A percentile compares a stretch with the other conserved stretches of the same genome.
Evolutionary conservation across 192 early-diverging fungal genomes (phyloP).

Genomic region (Coemansia sp.): DNA sequence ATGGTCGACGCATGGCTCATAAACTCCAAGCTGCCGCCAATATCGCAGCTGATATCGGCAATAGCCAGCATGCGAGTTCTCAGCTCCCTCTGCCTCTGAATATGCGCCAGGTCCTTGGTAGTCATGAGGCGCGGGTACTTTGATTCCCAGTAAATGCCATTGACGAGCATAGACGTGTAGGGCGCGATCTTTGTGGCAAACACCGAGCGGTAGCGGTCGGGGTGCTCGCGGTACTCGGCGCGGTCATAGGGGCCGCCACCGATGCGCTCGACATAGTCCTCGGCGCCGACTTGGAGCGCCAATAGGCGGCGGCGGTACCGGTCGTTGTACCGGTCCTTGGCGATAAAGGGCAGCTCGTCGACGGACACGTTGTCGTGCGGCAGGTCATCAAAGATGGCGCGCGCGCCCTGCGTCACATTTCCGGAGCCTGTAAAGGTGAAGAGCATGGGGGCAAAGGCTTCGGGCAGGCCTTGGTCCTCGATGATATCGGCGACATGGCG

Average conservation of each 20-base stretch:
- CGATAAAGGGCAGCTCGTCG: slow-evolving; percentile 65
- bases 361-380: slow-evolving; percentile 89
- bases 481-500: slow-evolving; percentile 78
- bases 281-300: slow-evolving; percentile 71
- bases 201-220: slow-evolving; percentile 74
- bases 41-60: slow-evolving; percentile 95
- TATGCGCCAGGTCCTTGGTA: slow-evolving; percentile 73
- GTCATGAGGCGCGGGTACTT: slow-evolving; percentile 88
- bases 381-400: slow-evolving; percentile 87
- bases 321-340: slow-evolving; percentile 61
- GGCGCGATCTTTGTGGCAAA: slow-evolving; percentile 93
- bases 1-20: slow-evolving; percentile 89
- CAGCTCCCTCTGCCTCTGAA: slow-evolving; percentile 68
- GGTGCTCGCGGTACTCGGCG: slow-evolving; percentile 76
- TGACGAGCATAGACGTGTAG: slow-evolving; percentile 85
- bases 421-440: slow-evolving; percentile 93
- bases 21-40: slow-evolving; percentile 94
- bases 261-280: slow-evolving; percentile 85
- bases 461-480: slow-evolving; percentile 84
- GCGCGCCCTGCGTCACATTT: slow-evolving; percentile 89
- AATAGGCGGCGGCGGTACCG: slow-evolving; percentile 61
- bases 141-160: slow-evolving; percentile 94
- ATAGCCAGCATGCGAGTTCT: slow-evolving; percentile 78
- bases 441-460: slow-evolving; percentile 84
- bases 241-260: slow-evolving; percentile 63